These are phyloP conservation scores for Bruguiera sexangula DNA, from an alignment of 345 rosid species.

Conservation along the genomic window DNA sequence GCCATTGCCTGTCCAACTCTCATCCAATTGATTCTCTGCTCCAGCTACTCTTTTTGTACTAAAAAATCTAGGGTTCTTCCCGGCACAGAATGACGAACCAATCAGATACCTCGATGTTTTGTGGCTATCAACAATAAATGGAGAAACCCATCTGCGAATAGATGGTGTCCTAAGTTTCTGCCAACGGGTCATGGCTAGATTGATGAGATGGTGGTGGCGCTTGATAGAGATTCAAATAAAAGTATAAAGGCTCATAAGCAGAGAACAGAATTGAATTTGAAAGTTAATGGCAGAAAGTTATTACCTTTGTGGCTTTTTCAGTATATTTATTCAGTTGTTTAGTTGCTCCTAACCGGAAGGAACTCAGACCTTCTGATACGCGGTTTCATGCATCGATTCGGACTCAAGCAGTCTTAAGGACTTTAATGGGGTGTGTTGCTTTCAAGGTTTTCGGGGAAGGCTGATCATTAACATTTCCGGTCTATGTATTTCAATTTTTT, in stretches of 20 bases:
- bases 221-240: not conserved
- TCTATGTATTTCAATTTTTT: too few species aligned
- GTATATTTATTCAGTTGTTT: too few species aligned
- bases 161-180: conserved; percentile 34
- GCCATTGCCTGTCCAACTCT: conserved; percentile 5
- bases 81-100: conserved; percentile 18
- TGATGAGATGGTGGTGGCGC: not conserved
- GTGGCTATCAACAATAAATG: conserved; percentile 24
- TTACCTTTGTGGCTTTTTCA: not conserved
- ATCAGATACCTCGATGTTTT: conserved; percentile 20
- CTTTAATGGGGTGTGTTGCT: too few species aligned
- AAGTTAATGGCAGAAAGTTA: not conserved
- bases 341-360: too few species aligned
- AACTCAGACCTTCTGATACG: too few species aligned
- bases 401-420: too few species aligned
- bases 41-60: conserved; percentile 18
- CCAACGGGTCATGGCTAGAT: conserved; percentile 33
- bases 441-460: too few species aligned
- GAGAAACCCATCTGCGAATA: conserved; percentile 45
- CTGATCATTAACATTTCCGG: too few species aligned
- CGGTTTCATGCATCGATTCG: too few species aligned
- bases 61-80: conserved; percentile 43
- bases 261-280: not conserved
- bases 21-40: conserved; percentile 8
- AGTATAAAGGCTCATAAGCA: not conserved